Evolutionary conservation across 805 yeast genomes (phyloP), one percentile per base, ranked within the genome.

Genomic region (Saccharomycopsis microspora): DNA sequence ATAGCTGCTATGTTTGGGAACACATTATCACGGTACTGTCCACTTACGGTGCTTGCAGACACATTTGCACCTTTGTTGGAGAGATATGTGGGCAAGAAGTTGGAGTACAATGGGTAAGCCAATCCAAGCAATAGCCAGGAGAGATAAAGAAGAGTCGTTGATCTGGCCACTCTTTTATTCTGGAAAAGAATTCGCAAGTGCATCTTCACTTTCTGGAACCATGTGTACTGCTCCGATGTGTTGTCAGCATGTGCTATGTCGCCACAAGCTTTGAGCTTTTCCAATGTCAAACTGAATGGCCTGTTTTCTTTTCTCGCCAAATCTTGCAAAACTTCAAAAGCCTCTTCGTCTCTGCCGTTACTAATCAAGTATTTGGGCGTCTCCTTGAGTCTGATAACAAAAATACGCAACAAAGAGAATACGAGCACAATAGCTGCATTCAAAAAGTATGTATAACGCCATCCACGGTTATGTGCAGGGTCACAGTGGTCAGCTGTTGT

Each of bases 81-180:
- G 47, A 78, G 66, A 56, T 70, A 78, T 39, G 68, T 65, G 35
- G 79, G 78, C 32, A 77, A 60, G 59, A 75, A 78, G 40, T 76
- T 75, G 56, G 71, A 69, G 60, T 71, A 78, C 37, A 75, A 63
- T 3, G 80, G 76, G 59, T 75, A 78, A n/a, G 80, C 71, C 38
- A 76, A 62, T 46, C 83, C 82, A 53, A 77, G 69, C 41, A 75
- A 60, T 5, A 74, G 70, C 85, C 84, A 79, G 1, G 80, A 68
- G 19, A 72, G 51, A 31, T 66, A 56, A 33, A 75, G 60, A 29
- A 80, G 66, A n/a, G 64, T 43, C 40, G 79, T 67, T 5, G 72
- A 66, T 48, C 64, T 54, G 3, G 70, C 71, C n/a, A 75, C 64
- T 43, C 62, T 64, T 48, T 60, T 64, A 7, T 70, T 67, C 3